Evolutionary conservation across 2,329 filamentous ascomycete genomes (phyloP).

Genomic region (Helotiales sp.): DNA sequence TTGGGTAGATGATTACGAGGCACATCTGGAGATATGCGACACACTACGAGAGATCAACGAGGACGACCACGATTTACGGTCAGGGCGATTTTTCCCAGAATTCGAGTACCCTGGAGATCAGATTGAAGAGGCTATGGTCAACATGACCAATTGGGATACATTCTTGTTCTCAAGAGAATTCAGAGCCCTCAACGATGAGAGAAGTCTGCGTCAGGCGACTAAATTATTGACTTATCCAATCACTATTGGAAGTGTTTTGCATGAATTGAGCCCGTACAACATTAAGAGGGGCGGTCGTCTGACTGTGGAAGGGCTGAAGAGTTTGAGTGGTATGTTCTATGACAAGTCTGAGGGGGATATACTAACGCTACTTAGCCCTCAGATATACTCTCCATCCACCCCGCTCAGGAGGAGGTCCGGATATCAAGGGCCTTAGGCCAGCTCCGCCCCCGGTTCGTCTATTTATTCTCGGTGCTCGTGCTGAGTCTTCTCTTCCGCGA

Average conservation of each 20-base stretch:
- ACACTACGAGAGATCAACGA: conserved; percentile 91
- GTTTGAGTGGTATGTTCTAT: conserved; percentile 73
- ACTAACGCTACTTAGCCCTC: conserved; percentile 58
- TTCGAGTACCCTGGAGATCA: conserved; percentile 89
- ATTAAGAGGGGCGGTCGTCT: conserved; percentile 73
- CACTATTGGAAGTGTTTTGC: conserved; percentile 86
- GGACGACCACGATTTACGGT: conserved; percentile 92
- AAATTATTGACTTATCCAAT: conserved; percentile 90
- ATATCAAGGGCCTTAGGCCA: conserved; percentile 77
- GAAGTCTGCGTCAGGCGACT: conserved; percentile 89
- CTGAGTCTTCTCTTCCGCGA: conserved; percentile 94
- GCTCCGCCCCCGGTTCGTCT: conserved; percentile 86
- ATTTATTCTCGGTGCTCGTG: conserved; percentile 91
- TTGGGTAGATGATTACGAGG: conserved; percentile 94
- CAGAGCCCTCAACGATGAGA: conserved; percentile 85
- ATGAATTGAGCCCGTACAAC: conserved; percentile 91
- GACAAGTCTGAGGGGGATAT: not conserved
- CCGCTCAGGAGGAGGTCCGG: conserved; percentile 69
- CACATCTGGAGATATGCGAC: conserved; percentile 90
- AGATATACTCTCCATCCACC: conserved; percentile 93
- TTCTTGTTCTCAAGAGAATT: conserved; percentile 92
- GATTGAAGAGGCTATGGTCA: conserved; percentile 88
- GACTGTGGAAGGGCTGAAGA: conserved; percentile 88
- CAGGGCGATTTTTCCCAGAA: conserved; percentile 88
- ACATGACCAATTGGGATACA: conserved; percentile 99